phyloP scores from a whole-genome alignment of 1,139 yeast genomes.

The Kodamaea arcana region DNA sequence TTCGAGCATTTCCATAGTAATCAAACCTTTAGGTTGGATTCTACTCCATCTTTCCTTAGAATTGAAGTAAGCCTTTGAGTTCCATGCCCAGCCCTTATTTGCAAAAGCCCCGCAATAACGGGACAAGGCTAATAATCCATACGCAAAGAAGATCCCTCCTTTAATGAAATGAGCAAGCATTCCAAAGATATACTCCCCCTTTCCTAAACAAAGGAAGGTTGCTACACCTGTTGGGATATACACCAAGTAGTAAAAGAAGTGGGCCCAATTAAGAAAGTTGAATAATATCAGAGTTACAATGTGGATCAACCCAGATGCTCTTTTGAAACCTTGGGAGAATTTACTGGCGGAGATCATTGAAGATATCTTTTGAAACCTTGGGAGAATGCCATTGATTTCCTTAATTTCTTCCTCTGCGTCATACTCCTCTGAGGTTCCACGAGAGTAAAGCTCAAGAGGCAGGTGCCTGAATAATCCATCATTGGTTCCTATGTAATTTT shows the following conservation, averaged over 20 bases:
- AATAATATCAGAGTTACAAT: constrained; percentile 29
- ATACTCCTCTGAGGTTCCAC: constrained; percentile 6
- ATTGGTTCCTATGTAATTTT: too few relatives aligned
- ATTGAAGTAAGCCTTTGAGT: constrained; percentile 42
- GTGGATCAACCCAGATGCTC: constrained; percentile 1
- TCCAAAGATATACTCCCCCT: constrained; percentile 65
- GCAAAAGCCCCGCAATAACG: constrained; percentile 82
- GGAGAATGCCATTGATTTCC: background rate
- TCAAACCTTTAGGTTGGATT: constrained; percentile 51
- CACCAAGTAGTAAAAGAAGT: constrained; percentile 56
- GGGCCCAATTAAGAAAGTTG: constrained; percentile 57
- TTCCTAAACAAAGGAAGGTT: constrained; percentile 66
- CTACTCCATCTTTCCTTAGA: constrained; percentile 26
- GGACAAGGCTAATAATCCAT: constrained; percentile 74
- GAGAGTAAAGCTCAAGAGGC: constrained; percentile 1
- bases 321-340: background rate
- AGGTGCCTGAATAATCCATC: background rate
- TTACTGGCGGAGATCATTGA: background rate
- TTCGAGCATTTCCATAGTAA: constrained; percentile 86
- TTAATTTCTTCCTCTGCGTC: constrained; percentile 4
- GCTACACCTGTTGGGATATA: constrained; percentile 75
- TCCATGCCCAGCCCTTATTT: constrained; percentile 90
- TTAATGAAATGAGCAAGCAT: constrained; percentile 92
- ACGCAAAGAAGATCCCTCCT: constrained; percentile 80
- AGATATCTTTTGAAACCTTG: background rate